Evolutionary conservation across 306 rosid species (phyloP).

Genomic region (Hippophae rhamnoides): DNA sequence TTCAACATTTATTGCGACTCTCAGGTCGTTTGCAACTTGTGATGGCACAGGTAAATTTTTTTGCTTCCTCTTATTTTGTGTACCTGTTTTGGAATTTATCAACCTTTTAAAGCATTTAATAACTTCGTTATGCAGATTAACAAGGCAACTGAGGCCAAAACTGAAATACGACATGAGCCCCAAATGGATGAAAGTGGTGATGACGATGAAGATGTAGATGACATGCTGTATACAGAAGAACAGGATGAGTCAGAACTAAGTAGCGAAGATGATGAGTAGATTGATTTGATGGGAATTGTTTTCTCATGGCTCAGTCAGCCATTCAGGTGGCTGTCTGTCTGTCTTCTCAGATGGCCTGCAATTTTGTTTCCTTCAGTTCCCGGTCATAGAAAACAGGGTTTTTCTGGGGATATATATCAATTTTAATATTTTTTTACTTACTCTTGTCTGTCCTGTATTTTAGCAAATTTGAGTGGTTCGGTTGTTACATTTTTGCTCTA

Average conservation of each 20-base stretch:
- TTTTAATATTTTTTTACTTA: not conserved
- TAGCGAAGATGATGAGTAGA: conserved; percentile 55
- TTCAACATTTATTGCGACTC: conserved; percentile 59
- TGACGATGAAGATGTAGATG: conserved; percentile 40
- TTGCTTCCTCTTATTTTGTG: conserved; percentile 4
- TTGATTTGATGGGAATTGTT: not conserved
- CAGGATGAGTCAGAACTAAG: conserved; percentile 72
- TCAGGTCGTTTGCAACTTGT: conserved; percentile 84
- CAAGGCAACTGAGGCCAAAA: conserved; percentile 43
- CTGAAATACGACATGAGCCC: conserved; percentile 22
- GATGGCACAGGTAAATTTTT: conserved; percentile 56
- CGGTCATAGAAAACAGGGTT: conserved; percentile 1
- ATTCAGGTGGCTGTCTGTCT: not conserved
- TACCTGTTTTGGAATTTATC: conserved; percentile 12
- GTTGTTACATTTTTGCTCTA: too few species aligned
- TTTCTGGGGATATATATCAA: not conserved
- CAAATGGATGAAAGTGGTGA: conserved; percentile 38
- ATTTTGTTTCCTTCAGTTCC: conserved; percentile 13
- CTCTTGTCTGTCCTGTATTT: too few species aligned
- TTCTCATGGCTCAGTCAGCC: not conserved
- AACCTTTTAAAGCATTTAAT: conserved; percentile 9
- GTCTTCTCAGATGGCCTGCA: conserved; percentile 1
- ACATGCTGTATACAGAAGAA: conserved; percentile 43
- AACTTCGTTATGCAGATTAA: conserved; percentile 41
- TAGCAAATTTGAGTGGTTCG: too few species aligned